phyloP scores from a whole-genome alignment of 2,329 filamentous ascomycete species.

The Ophiocordyceps australis region DNA sequence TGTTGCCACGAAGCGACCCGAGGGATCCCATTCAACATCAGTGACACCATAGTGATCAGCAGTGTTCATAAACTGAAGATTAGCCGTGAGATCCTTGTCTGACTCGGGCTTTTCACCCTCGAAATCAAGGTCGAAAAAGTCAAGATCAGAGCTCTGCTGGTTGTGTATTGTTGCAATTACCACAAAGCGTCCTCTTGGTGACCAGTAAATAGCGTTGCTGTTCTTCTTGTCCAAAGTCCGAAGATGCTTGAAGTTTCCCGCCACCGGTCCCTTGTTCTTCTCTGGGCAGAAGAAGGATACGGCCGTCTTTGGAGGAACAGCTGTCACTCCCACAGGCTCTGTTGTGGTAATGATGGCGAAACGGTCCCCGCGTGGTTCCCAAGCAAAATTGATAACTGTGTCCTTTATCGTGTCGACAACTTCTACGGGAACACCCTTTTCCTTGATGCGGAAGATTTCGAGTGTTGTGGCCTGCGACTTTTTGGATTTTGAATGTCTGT shows the following conservation, averaged over 20 bases:
- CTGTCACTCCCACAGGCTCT: conserved; percentile 60
- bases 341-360: conserved; percentile 95
- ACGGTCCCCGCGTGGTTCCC: conserved; percentile 94
- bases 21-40: conserved; percentile 95
- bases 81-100: conserved; percentile 87
- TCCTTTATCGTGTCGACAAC: conserved; percentile 97
- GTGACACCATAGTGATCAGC: conserved; percentile 95
- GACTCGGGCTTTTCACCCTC: conserved; percentile 89
- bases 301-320: conserved; percentile 80
- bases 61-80: conserved; percentile 85
- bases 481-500: conserved; percentile 97
- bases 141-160: conserved; percentile 83
- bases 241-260: conserved; percentile 93
- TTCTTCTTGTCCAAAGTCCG: conserved; percentile 97
- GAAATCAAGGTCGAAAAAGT: conserved; percentile 96
- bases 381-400: conserved; percentile 97
- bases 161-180: conserved; percentile 87
- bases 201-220: conserved; percentile 99
- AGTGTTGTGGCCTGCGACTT: conserved; percentile 94
- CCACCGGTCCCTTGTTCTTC: conserved; percentile 63
- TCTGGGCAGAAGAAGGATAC: conserved; percentile 96
- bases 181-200: conserved; percentile 85
- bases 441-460: conserved; percentile 92
- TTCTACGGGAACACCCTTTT: conserved; percentile 96
- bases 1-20: conserved; percentile 82